Evolutionary conservation across 805 yeast species (phyloP).

Genomic region (Clavispora carvajalis): DNA sequence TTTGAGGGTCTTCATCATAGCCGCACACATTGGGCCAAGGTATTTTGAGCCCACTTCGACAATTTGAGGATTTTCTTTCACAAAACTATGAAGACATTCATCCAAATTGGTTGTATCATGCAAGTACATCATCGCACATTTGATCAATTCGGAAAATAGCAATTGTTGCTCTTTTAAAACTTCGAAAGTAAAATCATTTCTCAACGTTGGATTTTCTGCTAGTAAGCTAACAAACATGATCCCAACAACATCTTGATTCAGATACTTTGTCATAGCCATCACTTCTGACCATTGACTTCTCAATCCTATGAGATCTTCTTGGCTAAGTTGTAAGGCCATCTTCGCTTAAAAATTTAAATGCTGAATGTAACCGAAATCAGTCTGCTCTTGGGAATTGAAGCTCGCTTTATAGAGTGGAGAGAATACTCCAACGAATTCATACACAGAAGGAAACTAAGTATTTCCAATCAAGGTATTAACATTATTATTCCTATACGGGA

Average conservation of each 20-base stretch:
- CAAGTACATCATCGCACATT: constrained; percentile 26
- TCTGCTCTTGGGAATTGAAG: no score
- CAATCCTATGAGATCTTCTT: constrained; percentile 17
- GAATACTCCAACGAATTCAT: not conserved
- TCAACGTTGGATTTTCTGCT: constrained; percentile 25
- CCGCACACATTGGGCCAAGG: constrained; percentile 40
- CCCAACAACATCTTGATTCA: constrained; percentile 26
- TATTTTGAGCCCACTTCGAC: constrained; percentile 22
- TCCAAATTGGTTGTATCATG: constrained; percentile 23
- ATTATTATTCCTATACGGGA: not conserved
- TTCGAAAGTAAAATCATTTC: constrained; percentile 17
- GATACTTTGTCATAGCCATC: constrained; percentile 24
- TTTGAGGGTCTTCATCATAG: constrained; percentile 33
- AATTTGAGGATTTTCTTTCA: constrained; percentile 25
- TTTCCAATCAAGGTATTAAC: not conserved
- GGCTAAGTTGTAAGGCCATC: constrained; percentile 8
- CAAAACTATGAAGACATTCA: constrained; percentile 30
- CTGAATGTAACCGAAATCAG: not conserved
- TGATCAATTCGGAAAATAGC: constrained; percentile 33
- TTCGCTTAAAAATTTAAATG: not conserved
- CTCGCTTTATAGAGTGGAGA: not conserved
- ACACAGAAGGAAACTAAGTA: not conserved
- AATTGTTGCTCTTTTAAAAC: constrained; percentile 25
- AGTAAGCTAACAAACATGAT: constrained; percentile 30
- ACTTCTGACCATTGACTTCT: constrained; percentile 32